Base-by-base conservation (phyloP, 306 rosid species). In the Pyrus betulifolia region DNA sequence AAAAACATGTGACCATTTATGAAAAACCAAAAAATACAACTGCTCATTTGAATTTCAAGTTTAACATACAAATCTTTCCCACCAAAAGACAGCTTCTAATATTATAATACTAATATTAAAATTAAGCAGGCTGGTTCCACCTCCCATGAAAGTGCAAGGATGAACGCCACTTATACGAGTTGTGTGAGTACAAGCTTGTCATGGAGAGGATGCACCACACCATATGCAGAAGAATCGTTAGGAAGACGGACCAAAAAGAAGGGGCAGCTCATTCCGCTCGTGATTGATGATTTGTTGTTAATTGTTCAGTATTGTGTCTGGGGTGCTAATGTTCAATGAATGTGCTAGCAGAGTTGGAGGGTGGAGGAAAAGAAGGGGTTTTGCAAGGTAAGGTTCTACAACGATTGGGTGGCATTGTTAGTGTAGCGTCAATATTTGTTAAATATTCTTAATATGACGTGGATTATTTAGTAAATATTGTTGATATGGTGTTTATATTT, bases 131-230 rank as follows among this genome's bases (percentile, higher is more conserved):
- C 94, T 0, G 97, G 84, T 74, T 93, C 44, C 91, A 87, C 77
- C 94, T 93, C 6, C 97, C 98, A 4, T 91, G 94, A 96, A 93
- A 91, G 84, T 93, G 97, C 85, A 87, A 88, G 78, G 46, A 78
- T 72, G 88, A 91, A 70, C 94, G 96, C 9, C 96, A 93, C 71
- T 52, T 88, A 28, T 93, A 88, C 76, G 96, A 93, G 79, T 91
- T 91, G 84, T 93, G 98, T 74, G 84, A 87, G 73, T 93, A 93
- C 81, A 96, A 93, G 79, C 97, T 93, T 33, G 88, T 91, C 64
- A 93, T 93, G 97, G 97, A 91, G 82, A 66, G 96, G 57, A 91
- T 93, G 97, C 91, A 40, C 91, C 19, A 82, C 80, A 89, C 11
- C 44, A 40, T 40, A 90, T 93, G 98, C 93, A 93, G 82, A 90